Percentiles rank a stretch among this genome's conserved stretches.
Conservation (phyloP, 306 rosid species). For the Mucuna pruriens region DNA sequence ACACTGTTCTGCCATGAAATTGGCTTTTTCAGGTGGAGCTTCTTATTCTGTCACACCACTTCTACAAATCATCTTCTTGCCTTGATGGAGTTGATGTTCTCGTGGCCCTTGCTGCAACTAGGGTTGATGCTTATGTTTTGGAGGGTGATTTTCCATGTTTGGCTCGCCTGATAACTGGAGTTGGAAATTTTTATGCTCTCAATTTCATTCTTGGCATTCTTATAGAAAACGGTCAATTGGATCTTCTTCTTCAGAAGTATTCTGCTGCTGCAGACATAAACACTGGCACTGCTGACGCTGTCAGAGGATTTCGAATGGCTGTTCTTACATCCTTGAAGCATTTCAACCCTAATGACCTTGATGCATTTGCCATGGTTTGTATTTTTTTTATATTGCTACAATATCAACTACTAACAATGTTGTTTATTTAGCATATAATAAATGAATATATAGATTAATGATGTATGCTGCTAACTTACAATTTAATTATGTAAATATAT, state of each 20-base stretch:
- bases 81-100: slow-evolving; percentile 99
- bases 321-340: slow-evolving; percentile 98
- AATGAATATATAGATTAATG: slow-evolving; percentile 28
- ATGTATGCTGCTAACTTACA: background rate
- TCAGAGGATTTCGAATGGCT: slow-evolving; percentile 95
- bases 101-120: slow-evolving; percentile 96
- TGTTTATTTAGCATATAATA: background rate
- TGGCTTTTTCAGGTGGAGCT: slow-evolving; percentile 89
- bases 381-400: slow-evolving; percentile 25
- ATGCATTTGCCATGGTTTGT: slow-evolving; percentile 97
- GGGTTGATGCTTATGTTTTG: slow-evolving; percentile 89
- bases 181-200: slow-evolving; percentile 91
- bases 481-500: slow-evolving; percentile 15
- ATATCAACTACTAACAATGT: background rate
- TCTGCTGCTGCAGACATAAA: slow-evolving; percentile 89
- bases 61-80: slow-evolving; percentile 96
- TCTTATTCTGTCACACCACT: slow-evolving; percentile 94
- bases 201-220: slow-evolving; percentile 97
- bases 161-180: slow-evolving; percentile 98
- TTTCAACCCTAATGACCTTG: slow-evolving; percentile 90
- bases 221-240: slow-evolving; percentile 94
- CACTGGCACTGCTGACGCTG: slow-evolving; percentile 82
- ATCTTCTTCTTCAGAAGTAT: slow-evolving; percentile 95
- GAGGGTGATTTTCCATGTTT: slow-evolving; percentile 98
- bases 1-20: slow-evolving; percentile 30